Percentiles rank a stretch among this genome's conserved stretches.
phyloP scores from a whole-genome alignment of 176 grass and related monocot species.

The Phoenix dactylifera region DNA sequence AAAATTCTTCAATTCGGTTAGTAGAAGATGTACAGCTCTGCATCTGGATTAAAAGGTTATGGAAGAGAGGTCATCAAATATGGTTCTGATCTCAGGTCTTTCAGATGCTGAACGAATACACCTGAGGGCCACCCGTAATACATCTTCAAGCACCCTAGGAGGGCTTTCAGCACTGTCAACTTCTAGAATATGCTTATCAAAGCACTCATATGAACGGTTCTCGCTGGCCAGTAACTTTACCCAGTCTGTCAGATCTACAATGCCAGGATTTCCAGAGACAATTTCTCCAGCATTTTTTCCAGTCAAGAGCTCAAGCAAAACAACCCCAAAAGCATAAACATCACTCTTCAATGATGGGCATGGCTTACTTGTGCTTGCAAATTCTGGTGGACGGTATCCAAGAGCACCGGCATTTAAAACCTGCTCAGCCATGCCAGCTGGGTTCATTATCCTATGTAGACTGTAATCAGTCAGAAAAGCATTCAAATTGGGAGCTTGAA shows the following conservation, averaged over 20 bases:
- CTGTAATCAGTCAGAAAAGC: constrained; percentile 67
- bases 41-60: constrained; percentile 21
- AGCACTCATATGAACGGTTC: constrained; percentile 58
- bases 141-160: constrained; percentile 38
- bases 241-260: constrained; percentile 87
- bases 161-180: constrained; percentile 14
- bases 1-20: constrained; percentile 20
- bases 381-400: constrained; percentile 80
- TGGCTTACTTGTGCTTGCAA: constrained; percentile 75
- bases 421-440: constrained; percentile 55
- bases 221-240: constrained; percentile 62
- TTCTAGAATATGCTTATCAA: constrained; percentile 35
- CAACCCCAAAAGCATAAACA: constrained; percentile 78
- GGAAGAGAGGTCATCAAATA: constrained; percentile 70
- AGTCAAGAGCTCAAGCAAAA: constrained; percentile 77
- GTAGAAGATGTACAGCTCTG: constrained; percentile 53
- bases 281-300: constrained; percentile 73
- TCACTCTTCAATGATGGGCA: constrained; percentile 84
- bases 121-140: constrained; percentile 58
- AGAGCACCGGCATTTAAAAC: constrained; percentile 65
- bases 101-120: constrained; percentile 68
- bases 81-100: constrained; percentile 66
- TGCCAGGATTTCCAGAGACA: constrained; percentile 49
- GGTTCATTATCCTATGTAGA: constrained; percentile 71
- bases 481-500: constrained; percentile 29